phyloP scores from a whole-genome alignment of 1,284 basidiomycete species.

The Stygiomarasmius scandens region DNA sequence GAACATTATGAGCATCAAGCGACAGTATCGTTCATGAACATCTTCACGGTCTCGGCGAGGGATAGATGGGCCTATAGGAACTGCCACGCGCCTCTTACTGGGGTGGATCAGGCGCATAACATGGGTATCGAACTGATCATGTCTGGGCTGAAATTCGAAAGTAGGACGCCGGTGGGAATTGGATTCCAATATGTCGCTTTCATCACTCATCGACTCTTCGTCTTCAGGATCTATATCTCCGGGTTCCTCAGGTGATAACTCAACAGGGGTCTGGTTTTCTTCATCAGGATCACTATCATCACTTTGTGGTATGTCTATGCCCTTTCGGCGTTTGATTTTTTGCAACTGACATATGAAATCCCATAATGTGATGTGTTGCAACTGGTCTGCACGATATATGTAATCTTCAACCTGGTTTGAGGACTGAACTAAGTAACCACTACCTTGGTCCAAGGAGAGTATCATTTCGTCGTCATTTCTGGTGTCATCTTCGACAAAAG shows the following conservation, averaged over 20 bases:
- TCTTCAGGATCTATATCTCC: not conserved
- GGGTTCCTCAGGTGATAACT: too few relatives aligned
- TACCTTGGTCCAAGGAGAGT: too few relatives aligned
- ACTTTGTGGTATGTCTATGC: not conserved
- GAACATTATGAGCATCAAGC: conserved; percentile 20
- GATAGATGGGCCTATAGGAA: conserved; percentile 30
- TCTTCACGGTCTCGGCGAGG: conserved; percentile 23
- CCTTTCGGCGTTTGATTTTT: conserved; percentile 22
- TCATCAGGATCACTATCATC: not conserved
- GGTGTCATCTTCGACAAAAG: too few relatives aligned
- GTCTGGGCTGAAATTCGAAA: not conserved
- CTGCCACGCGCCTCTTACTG: conserved; percentile 21
- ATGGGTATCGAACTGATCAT: conserved; percentile 22
- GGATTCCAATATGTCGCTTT: too few relatives aligned
- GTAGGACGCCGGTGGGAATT: too few relatives aligned
- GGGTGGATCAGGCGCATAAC: conserved; percentile 1
- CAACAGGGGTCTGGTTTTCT: too few relatives aligned
- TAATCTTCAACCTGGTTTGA: conserved; percentile 24
- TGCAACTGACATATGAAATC: conserved; percentile 29
- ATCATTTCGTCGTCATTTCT: too few relatives aligned
- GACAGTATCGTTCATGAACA: not conserved
- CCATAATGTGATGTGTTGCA: conserved; percentile 29
- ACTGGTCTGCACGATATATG: not conserved
- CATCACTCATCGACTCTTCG: conserved; percentile 2
- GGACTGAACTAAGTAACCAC: conserved; percentile 12